These are phyloP conservation scores for Tetrapisispora arboricola DNA, from an alignment of 805 yeast genomes.

Conservation along the genomic window DNA sequence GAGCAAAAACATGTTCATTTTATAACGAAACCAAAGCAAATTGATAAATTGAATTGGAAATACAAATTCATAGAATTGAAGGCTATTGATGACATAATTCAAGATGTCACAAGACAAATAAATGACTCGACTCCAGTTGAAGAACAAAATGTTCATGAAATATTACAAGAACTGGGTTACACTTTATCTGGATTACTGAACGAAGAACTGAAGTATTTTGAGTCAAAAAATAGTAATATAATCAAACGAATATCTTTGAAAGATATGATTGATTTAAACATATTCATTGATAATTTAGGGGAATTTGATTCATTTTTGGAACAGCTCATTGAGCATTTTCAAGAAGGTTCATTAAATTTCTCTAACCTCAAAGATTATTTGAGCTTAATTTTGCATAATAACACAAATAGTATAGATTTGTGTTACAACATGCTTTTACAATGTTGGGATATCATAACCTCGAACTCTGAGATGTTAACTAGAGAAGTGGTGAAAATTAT, in stretches of 20 bases:
- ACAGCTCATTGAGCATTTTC: slow-evolving; percentile 20
- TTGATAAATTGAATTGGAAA: neutral
- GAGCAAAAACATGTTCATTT: slow-evolving; percentile 1
- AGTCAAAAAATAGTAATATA: neutral
- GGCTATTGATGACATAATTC: neutral
- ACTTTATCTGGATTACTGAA: slow-evolving; percentile 19
- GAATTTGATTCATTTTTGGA: slow-evolving; percentile 21
- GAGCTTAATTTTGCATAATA: slow-evolving; percentile 13
- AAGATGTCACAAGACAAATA: neutral
- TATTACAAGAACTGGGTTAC: slow-evolving; percentile 22
- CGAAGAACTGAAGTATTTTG: slow-evolving; percentile 8
- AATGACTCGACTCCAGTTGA: neutral
- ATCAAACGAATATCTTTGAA: slow-evolving; percentile 5
- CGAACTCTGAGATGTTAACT: slow-evolving; percentile 11
- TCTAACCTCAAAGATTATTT: slow-evolving; percentile 10
- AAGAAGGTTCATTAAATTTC: slow-evolving; percentile 14
- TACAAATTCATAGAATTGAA: neutral
- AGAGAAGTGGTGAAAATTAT: slow-evolving; percentile 14
- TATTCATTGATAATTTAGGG: slow-evolving; percentile 10
- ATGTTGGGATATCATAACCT: slow-evolving; percentile 21
- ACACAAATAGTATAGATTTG: slow-evolving; percentile 11
- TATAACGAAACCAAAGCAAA: neutral
- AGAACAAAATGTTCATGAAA: slow-evolving; percentile 7
- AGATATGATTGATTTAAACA: slow-evolving; percentile 9
- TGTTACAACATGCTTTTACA: slow-evolving; percentile 20